Conservation (phyloP, 208 protist species). For the Trypanosoma platydactyli region DNA sequence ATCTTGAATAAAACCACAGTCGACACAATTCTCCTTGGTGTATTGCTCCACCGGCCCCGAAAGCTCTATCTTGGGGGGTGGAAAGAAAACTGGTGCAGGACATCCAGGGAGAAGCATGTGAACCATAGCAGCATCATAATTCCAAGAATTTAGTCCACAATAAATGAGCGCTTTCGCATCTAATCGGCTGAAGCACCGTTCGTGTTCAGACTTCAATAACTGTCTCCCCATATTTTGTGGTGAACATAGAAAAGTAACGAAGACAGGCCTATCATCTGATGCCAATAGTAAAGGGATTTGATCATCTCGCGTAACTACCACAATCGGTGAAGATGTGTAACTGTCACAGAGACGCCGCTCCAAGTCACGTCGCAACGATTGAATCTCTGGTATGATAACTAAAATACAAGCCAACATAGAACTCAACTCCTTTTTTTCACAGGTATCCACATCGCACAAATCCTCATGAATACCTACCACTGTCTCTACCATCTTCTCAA, state of each 20-base stretch:
- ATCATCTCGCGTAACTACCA: slow-evolving; percentile 29
- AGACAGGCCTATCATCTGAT: slow-evolving; percentile 12
- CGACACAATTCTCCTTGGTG: slow-evolving; percentile 18
- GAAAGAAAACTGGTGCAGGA: neutral
- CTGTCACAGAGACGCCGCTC: slow-evolving; percentile 46
- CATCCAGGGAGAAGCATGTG: slow-evolving; percentile 6
- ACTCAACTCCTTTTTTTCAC: neutral
- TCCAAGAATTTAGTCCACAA: slow-evolving; percentile 3
- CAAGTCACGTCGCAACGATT: slow-evolving; percentile 29
- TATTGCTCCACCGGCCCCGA: slow-evolving; percentile 21
- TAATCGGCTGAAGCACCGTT: slow-evolving; percentile 21
- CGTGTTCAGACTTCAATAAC: slow-evolving; percentile 31
- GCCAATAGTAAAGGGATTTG: slow-evolving; percentile 23
- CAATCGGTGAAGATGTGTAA: slow-evolving; percentile 57
- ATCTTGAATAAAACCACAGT: slow-evolving; percentile 11
- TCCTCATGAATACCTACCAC: slow-evolving; percentile 31
- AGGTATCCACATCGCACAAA: slow-evolving; percentile 28
- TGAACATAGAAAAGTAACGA: slow-evolving; percentile 56
- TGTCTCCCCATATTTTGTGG: slow-evolving; percentile 43
- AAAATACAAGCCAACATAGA: slow-evolving; percentile 33
- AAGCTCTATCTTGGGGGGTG: neutral
- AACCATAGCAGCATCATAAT: slow-evolving; percentile 13
- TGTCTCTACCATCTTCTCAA: slow-evolving; percentile 27
- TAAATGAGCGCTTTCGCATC: slow-evolving; percentile 19
- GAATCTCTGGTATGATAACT: slow-evolving; percentile 37